phyloP scores from a whole-genome alignment of 768 basidiomycete genomes.

The Suillus hirtellus region DNA sequence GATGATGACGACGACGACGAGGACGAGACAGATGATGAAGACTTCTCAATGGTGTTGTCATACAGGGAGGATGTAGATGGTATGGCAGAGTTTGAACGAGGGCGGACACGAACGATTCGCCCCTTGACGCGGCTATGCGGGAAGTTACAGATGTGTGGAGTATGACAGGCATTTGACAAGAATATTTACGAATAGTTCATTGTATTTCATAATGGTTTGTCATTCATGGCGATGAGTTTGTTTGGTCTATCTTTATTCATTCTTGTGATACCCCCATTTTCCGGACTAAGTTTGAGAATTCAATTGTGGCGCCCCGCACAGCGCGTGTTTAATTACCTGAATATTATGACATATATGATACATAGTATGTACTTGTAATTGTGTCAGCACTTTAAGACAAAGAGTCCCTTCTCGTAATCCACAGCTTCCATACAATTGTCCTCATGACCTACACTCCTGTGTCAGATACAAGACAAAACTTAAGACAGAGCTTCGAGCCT shows the following conservation, averaged over 20 bases:
- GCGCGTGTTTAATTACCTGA: no score
- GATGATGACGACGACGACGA: conserved; percentile 26
- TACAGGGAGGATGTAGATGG: conserved; percentile 41
- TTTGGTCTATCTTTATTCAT: conserved; percentile 18
- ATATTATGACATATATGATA: no score
- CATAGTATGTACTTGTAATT: background rate
- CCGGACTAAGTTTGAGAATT: no score
- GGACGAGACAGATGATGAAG: conserved; percentile 28
- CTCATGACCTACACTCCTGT: background rate
- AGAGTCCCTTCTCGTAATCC: background rate
- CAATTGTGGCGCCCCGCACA: background rate
- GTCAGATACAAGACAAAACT: conserved; percentile 4
- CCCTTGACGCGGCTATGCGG: conserved; percentile 36
- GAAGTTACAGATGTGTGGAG: conserved; percentile 23
- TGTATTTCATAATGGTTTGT: conserved; percentile 14
- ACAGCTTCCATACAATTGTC: background rate
- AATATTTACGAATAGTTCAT: conserved; percentile 5
- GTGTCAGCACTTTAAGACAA: background rate
- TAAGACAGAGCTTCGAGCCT: background rate
- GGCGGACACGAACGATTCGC: conserved; percentile 41
- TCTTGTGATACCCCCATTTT: background rate
- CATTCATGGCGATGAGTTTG: conserved; percentile 2
- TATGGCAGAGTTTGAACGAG: conserved; percentile 41
- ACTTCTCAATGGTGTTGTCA: conserved; percentile 33
- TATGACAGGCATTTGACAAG: conserved; percentile 12